phyloP scores from a whole-genome alignment of 495 filamentous ascomycete genomes.

The Parathielavia hyrcaniae region DNA sequence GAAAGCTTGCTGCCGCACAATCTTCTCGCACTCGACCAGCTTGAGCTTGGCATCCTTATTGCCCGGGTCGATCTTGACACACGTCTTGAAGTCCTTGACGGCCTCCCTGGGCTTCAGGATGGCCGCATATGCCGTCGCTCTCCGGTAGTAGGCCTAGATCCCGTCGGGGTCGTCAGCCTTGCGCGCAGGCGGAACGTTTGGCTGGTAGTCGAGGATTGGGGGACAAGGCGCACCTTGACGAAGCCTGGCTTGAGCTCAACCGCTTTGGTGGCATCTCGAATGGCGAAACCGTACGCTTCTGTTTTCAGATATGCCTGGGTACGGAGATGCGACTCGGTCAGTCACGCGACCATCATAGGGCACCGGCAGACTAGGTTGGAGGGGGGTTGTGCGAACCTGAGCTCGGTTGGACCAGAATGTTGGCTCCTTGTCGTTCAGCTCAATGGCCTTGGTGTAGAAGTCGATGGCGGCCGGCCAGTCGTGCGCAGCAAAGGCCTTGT shows the following conservation, averaged over 20 bases:
- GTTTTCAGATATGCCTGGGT: slow-evolving; percentile 87
- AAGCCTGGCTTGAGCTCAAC: slow-evolving; percentile 85
- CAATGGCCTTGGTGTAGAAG: slow-evolving; percentile 85
- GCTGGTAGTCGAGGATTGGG: background rate
- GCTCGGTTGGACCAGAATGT: slow-evolving; percentile 92
- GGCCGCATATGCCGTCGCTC: slow-evolving; percentile 83
- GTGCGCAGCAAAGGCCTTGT: slow-evolving; percentile 81
- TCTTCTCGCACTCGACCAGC: slow-evolving; percentile 84
- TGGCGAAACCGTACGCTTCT: slow-evolving; percentile 87
- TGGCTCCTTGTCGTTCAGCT: slow-evolving; percentile 72
- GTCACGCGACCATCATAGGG: slow-evolving; percentile 41
- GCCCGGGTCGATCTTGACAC: slow-evolving; percentile 74
- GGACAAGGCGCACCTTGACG: slow-evolving; percentile 57
- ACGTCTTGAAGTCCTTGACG: slow-evolving; percentile 84
- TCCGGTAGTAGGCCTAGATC: slow-evolving; percentile 85
- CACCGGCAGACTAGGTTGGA: background rate
- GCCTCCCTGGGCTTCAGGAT: slow-evolving; percentile 83
- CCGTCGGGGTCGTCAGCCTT: slow-evolving; percentile 3
- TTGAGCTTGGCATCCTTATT: slow-evolving; percentile 90
- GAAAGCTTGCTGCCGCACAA: slow-evolving; percentile 83
- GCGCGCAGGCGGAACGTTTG: too few relatives aligned
- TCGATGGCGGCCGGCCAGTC: slow-evolving; percentile 83
- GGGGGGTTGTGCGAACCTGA: slow-evolving; percentile 55
- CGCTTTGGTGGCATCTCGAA: slow-evolving; percentile 88
- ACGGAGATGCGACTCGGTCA: slow-evolving; percentile 24